phyloP scores from a whole-genome alignment of 176 grass and related monocot species.

The Tuctoria greenei region DNA sequence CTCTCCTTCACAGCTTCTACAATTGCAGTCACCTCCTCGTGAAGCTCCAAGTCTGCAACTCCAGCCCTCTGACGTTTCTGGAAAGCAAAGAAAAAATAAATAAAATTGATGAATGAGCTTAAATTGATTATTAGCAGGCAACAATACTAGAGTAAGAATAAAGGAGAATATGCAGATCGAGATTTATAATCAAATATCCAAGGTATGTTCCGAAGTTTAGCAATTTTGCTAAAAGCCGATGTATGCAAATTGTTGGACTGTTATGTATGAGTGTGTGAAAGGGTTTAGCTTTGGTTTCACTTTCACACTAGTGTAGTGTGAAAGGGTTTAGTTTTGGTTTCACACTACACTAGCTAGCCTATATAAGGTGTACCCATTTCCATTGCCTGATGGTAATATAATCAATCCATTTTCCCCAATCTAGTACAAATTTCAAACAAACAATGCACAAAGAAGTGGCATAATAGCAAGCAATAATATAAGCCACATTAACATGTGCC shows the following conservation, averaged over 20 bases:
- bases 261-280: too few species aligned
- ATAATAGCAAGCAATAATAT: slow-evolving; percentile 1
- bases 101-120: not conserved
- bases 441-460: not conserved
- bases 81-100: slow-evolving; percentile 38
- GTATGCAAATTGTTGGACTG: too few species aligned
- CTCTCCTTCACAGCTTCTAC: slow-evolving; percentile 89
- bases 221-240: not conserved
- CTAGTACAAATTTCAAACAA: slow-evolving; percentile 20
- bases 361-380: too few species aligned
- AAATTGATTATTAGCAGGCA: not conserved
- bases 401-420: too few species aligned
- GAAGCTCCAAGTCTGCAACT: slow-evolving; percentile 64
- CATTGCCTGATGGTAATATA: too few species aligned
- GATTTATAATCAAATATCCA: not conserved
- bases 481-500: not conserved
- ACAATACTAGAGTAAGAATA: not conserved
- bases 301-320: too few species aligned
- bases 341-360: too few species aligned
- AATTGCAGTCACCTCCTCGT: slow-evolving; percentile 76
- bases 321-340: too few species aligned
- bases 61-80: slow-evolving; percentile 70
- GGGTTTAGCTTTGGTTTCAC: too few species aligned
- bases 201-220: not conserved
- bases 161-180: not conserved